Base-by-base conservation (phyloP, 2,329 filamentous ascomycete species). In the Shiraia sp. region DNA sequence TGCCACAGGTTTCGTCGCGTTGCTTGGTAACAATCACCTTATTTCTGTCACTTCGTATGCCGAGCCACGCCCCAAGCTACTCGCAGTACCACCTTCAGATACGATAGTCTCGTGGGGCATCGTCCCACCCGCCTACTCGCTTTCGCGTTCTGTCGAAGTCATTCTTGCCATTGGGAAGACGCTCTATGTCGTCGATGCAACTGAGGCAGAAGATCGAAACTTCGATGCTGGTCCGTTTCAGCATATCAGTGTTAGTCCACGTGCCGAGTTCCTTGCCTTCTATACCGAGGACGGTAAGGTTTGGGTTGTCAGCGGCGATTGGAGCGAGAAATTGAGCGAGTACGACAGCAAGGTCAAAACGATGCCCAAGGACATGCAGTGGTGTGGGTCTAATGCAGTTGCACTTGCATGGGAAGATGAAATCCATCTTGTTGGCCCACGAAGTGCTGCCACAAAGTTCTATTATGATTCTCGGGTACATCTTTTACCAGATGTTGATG, bases 381-480 rank as follows among this genome's bases (percentile, higher is more conserved):
- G 93, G 93, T 99, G 93, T 68, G 93, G 93, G 4, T 92, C 93
- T 59, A 92, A 97, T 69, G 90, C 91, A 10, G 87, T 93, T 3
- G 82, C 96, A 19, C 83, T 99, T 57, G 91, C 91, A 0, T 99
- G 93, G 93, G 93, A 97, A 63, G 93, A 99, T 63, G 93, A 99
- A 68, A 86, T 99, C 3, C 93, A 96, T 63, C 79, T 99, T 19
- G 87, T 99, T 46, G 93, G 92, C 0, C 90, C 90, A 0, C 87
- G 85, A 26, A 89, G 89, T 30, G 81, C 87, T 8, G 84, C 87
- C 4, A 83, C 79, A 22, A 84, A 79, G 69, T 93, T 90, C 67
- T 92, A 90, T 57, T 97, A 97, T 68, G 90, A 97, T 61, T 88
- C 86, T 7, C 85, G 89, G 49, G 87, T 99, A 10, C 93, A 97